A percentile compares a stretch with the other conserved stretches of the same genome.
phyloP scores from a whole-genome alignment of 2,329 filamentous ascomycete genomes.

The Aspergillus phoenicis region DNA sequence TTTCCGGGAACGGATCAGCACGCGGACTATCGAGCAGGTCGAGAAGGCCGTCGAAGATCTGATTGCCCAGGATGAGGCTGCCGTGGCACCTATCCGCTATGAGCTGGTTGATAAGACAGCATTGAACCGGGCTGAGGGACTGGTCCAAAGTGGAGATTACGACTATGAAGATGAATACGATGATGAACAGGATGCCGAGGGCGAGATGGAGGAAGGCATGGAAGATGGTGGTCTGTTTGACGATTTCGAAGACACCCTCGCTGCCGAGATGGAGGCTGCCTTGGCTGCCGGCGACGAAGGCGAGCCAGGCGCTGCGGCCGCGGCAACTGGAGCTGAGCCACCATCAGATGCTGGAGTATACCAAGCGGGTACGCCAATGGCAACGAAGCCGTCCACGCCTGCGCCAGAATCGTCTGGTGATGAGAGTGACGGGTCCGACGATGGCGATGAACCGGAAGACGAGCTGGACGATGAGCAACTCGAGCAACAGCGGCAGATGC shows the following conservation, averaged over 20 bases:
- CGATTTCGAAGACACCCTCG: slow-evolving; percentile 45
- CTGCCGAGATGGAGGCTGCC: slow-evolving; percentile 49
- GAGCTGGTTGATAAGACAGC: slow-evolving; percentile 64
- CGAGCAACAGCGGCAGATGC: slow-evolving; percentile 44
- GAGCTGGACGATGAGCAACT: slow-evolving; percentile 48
- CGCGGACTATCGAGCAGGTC: slow-evolving; percentile 82
- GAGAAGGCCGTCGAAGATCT: slow-evolving; percentile 77
- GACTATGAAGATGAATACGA: slow-evolving; percentile 50
- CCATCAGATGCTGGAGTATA: slow-evolving; percentile 21
- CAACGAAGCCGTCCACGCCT: slow-evolving; percentile 35
- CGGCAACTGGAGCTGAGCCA: slow-evolving; percentile 20
- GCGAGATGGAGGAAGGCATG: slow-evolving; percentile 50
- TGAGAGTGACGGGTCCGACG: slow-evolving; percentile 44
- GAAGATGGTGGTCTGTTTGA: slow-evolving; percentile 36
- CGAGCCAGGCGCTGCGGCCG: slow-evolving; percentile 26
- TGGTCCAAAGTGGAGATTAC: slow-evolving; percentile 48
- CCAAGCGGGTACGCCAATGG: slow-evolving; percentile 37
- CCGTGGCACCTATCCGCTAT: slow-evolving; percentile 59
- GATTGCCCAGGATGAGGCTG: slow-evolving; percentile 67
- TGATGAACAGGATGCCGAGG: slow-evolving; percentile 54
- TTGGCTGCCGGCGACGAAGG: slow-evolving; percentile 44
- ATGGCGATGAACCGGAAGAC: slow-evolving; percentile 38
- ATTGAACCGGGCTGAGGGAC: slow-evolving; percentile 47
- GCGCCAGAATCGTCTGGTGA: slow-evolving; percentile 45
- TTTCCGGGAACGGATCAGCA: slow-evolving; percentile 79